A percentile compares a stretch with the other conserved stretches of the same genome.
These are phyloP conservation scores for Termitomyces bulborhizus DNA, from an alignment of 768 basidiomycete genomes.

Conservation along the genomic window DNA sequence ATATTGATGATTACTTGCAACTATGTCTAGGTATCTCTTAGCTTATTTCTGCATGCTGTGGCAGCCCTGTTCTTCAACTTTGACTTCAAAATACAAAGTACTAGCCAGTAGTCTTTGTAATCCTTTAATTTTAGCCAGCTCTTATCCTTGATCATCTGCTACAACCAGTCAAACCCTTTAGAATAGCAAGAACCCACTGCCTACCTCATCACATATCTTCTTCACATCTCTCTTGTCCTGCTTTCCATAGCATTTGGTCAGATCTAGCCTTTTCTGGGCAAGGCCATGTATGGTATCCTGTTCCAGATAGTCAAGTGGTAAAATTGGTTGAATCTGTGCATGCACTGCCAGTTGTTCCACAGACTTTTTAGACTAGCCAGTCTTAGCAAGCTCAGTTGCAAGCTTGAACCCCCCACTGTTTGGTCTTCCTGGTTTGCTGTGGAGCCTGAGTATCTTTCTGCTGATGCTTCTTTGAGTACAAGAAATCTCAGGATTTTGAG, in stretches of 20 bases:
- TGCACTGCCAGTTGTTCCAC: neutral
- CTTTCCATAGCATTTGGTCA: neutral
- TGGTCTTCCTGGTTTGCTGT: constrained; percentile 6
- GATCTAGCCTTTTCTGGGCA: neutral
- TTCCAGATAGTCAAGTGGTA: neutral
- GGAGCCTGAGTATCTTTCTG: too few species aligned
- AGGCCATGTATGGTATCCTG: neutral
- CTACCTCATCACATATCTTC: too few species aligned
- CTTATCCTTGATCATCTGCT: constrained; percentile 10
- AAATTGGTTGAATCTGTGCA: neutral
- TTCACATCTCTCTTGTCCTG: neutral
- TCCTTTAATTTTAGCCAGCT: constrained; percentile 3
- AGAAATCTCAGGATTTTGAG: too few species aligned
- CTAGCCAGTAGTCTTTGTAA: constrained; percentile 9
- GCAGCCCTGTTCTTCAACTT: neutral
- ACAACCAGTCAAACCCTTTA: neutral
- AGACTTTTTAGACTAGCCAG: constrained; percentile 5
- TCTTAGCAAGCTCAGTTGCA: neutral
- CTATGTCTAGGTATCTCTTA: neutral
- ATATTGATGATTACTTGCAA: neutral
- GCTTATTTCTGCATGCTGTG: neutral
- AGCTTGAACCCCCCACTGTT: constrained; percentile 2
- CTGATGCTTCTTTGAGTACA: too few species aligned
- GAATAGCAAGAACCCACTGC: neutral
- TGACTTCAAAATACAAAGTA: constrained; percentile 10